A percentile compares a stretch with the other conserved stretches of the same genome.
Conservation (phyloP, 805 yeast genomes). For the Saccharomycopsis schoenii region DNA sequence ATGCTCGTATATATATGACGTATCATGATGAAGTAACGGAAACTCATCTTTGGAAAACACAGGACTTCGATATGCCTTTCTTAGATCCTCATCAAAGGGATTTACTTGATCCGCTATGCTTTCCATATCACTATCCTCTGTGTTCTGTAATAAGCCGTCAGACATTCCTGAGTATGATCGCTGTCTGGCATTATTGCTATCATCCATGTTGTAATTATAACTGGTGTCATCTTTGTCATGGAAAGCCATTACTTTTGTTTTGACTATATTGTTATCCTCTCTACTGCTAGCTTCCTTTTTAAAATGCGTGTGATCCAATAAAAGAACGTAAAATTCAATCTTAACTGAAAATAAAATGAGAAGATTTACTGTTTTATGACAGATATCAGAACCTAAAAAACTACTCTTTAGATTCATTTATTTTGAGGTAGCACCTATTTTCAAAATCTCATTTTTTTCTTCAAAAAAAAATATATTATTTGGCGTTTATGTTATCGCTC, state of each 20-base stretch:
- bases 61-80: not conserved
- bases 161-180: not conserved
- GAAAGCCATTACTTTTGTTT: not conserved
- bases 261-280: not conserved
- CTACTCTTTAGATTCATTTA: no score
- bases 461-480: no score
- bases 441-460: no score
- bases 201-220: not conserved
- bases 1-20: not conserved
- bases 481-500: no score
- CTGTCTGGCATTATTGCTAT: not conserved
- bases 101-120: not conserved
- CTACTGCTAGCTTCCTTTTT: no score
- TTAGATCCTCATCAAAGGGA: not conserved
- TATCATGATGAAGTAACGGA: not conserved
- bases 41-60: not conserved
- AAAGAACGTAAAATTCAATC: not conserved
- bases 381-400: no score
- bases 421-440: no score
- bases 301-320: not conserved
- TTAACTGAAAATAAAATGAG: no score
- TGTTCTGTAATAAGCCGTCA: not conserved
- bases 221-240: not conserved
- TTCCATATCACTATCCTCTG: not conserved
- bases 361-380: no score